Evolutionary conservation across 768 basidiomycete genomes (phyloP).

Genomic region (Ramaria rubella): DNA sequence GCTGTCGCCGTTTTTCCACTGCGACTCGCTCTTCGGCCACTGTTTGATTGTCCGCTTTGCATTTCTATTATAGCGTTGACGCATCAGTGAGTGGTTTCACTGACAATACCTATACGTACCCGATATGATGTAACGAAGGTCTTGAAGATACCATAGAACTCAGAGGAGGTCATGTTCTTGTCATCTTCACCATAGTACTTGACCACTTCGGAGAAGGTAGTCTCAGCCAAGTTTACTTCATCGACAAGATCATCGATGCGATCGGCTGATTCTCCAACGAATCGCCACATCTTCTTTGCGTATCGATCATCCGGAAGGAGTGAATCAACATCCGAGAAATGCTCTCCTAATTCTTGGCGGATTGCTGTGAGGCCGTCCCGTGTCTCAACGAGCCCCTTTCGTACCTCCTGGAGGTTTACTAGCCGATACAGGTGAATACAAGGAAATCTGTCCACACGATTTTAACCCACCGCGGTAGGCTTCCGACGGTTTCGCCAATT

Average conservation of each 20-base stretch:
- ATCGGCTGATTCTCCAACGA: conserved; percentile 65
- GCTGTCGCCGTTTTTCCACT: conserved; percentile 60
- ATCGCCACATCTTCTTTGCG: conserved; percentile 88
- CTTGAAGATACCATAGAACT: conserved; percentile 97
- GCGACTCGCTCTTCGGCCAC: conserved; percentile 65
- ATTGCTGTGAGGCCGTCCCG: conserved; percentile 73
- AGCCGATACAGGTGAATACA: conserved; percentile 13
- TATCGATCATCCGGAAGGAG: conserved; percentile 56
- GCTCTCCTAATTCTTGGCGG: conserved; percentile 68
- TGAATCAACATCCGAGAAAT: conserved; percentile 67
- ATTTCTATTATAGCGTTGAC: conserved; percentile 54
- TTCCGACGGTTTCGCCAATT: conserved; percentile 83
- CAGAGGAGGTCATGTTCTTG: conserved; percentile 74
- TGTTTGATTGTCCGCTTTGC: conserved; percentile 71
- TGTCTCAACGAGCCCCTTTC: conserved; percentile 66
- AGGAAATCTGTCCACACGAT: neutral
- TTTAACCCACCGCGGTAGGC: conserved; percentile 71
- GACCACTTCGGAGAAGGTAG: conserved; percentile 77
- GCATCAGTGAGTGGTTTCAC: neutral
- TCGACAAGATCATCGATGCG: conserved; percentile 82
- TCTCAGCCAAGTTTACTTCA: conserved; percentile 79
- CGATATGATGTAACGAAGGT: conserved; percentile 92
- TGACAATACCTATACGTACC: conserved; percentile 34
- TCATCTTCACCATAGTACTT: conserved; percentile 93
- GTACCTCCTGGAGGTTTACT: conserved; percentile 86